Evolutionary conservation across 148 eudicot species (phyloP), one percentile per base, ranked within the genome.

Genomic region (Amaranthus hypochondriacus): DNA sequence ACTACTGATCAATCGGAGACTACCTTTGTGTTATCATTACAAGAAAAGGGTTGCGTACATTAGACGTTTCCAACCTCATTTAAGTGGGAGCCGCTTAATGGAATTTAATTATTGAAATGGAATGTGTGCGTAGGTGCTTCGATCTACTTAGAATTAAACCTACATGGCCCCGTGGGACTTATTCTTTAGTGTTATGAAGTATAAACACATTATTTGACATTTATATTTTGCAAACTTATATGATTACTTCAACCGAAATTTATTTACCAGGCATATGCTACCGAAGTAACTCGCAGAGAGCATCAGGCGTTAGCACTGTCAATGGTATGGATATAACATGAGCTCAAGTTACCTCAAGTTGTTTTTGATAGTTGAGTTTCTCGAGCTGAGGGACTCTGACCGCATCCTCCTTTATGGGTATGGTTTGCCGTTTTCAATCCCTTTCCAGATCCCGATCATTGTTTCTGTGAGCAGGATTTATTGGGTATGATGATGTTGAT

Each of bases 211-310:
- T 7, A 5, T 65, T 46, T n/a, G 47, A 13, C 6, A 7, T 12
- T 28, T 5, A 50, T 21, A 3, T 1, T n/a, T 42, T n/a, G 18
- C 59, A 60, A 75, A 47, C 42, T 46, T 64, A 42, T 43, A 18
- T 7, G 9, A 12, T 65, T 68, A 6, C 21, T 58, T 63, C 67
- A 39, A 47, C 47, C 46, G 10, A 4, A 21, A 5, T 48, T 53
- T 64, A 49, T 57, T 69, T 5, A 8, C 39, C 78, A 87, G 91
- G 88, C 88, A 15, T 87, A 85, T 82, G 42, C 39, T 13, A 21
- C 46, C 0, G 74, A 71, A 71, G 54, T 48, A 5, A 14, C 54
- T 59, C 74, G 74, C 59, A 59, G 46, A 50, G 74, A 71, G 46
- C 74, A 71, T 71, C 74, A 71, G 48, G 55, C 74, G 46, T 6